phyloP scores from a whole-genome alignment of 176 grass and related monocot species.

The Aegilops longissima region DNA sequence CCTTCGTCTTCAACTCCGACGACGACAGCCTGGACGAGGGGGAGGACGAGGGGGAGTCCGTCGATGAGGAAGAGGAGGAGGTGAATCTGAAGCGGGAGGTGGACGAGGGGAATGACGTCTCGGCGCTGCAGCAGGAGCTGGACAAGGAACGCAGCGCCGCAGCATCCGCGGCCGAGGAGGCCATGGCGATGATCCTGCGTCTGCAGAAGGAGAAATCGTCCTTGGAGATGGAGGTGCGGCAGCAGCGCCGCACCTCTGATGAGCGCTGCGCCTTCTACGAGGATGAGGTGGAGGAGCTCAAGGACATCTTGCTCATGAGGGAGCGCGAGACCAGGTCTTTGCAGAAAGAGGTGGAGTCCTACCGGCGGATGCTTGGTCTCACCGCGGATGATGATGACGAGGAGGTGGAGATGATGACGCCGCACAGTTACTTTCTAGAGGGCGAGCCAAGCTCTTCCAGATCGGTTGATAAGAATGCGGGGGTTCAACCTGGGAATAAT shows the following conservation, averaged over 20 bases:
- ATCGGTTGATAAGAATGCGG: not conserved
- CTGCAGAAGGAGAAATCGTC: slow-evolving; percentile 90
- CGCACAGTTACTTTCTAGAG: slow-evolving; percentile 8
- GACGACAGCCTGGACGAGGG: not conserved
- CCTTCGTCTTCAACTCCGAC: slow-evolving; percentile 1
- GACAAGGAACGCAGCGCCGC: slow-evolving; percentile 89
- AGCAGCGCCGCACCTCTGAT: slow-evolving; percentile 60
- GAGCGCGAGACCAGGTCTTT: slow-evolving; percentile 64
- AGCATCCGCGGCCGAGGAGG: slow-evolving; percentile 74
- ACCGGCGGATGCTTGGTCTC: slow-evolving; percentile 48
- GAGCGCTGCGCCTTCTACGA: slow-evolving; percentile 76
- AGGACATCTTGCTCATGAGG: slow-evolving; percentile 72
- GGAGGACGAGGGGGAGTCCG: not conserved
- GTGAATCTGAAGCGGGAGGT: slow-evolving; percentile 33
- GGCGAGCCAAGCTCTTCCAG: slow-evolving; percentile 37
- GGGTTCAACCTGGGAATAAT: not conserved
- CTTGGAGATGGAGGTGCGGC: slow-evolving; percentile 70
- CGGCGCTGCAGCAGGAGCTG: slow-evolving; percentile 59
- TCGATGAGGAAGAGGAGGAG: not conserved
- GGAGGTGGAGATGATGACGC: slow-evolving; percentile 28
- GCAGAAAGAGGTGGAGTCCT: slow-evolving; percentile 71
- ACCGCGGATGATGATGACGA: not conserved
- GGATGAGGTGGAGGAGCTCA: slow-evolving; percentile 76
- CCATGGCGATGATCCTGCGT: slow-evolving; percentile 96
- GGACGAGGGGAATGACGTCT: slow-evolving; percentile 36